Evolutionary conservation across 2,329 filamentous ascomycete species (phyloP).

Genomic region (Endocalyx cinctus): DNA sequence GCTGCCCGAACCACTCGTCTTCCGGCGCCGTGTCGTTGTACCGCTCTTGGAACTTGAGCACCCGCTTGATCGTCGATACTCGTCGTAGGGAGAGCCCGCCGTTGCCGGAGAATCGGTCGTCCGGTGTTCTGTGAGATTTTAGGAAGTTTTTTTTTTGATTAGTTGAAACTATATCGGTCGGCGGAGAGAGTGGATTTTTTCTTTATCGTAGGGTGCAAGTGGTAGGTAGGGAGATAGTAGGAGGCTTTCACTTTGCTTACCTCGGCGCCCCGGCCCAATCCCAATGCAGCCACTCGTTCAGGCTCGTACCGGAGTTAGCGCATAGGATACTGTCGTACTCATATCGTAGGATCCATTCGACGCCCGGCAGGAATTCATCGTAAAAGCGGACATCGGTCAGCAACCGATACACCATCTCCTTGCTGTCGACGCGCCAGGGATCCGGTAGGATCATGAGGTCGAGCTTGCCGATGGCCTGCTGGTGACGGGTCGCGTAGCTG

Average conservation of each 20-base stretch:
- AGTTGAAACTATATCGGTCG: no score
- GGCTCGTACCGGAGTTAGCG: constrained; percentile 44
- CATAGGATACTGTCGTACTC: constrained; percentile 54
- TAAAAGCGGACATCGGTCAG: constrained; percentile 51
- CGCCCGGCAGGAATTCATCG: constrained; percentile 42
- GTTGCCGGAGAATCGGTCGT: constrained; percentile 46
- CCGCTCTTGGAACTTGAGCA: constrained; percentile 46
- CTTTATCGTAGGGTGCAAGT: no score
- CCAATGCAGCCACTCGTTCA: constrained; percentile 52
- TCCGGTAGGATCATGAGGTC: constrained; percentile 45
- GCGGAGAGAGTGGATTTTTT: no score
- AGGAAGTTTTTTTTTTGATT: no score
- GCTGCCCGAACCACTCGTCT: constrained; percentile 51
- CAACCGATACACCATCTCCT: constrained; percentile 43
- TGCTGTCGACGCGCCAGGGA: constrained; percentile 41
- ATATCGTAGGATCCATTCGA: constrained; percentile 51
- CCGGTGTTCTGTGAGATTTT: constrained; percentile 31
- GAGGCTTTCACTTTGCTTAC: no score
- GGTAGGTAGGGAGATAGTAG: no score
- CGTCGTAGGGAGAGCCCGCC: constrained; percentile 51
- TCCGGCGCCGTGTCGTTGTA: constrained; percentile 47
- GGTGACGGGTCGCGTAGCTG: constrained; percentile 42
- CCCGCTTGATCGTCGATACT: constrained; percentile 43
- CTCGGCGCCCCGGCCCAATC: constrained; percentile 50
- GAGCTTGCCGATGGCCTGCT: constrained; percentile 46